Conservation (phyloP, 148 eudicot genomes). For the Rhododendron molle region DNA sequence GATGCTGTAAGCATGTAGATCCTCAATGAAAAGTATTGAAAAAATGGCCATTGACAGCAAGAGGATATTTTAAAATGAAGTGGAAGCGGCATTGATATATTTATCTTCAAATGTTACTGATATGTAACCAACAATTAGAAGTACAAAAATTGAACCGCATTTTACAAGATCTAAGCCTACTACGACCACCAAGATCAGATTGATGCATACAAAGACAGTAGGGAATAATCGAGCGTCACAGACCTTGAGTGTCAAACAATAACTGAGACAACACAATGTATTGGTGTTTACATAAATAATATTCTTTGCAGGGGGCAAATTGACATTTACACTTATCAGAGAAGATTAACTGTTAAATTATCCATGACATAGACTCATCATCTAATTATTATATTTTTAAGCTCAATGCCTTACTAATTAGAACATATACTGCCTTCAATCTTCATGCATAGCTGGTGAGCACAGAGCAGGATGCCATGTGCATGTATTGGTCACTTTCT, state of each 20-base stretch:
- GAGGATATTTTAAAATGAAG: background rate
- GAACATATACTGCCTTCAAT: background rate
- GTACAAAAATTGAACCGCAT: background rate
- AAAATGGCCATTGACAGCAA: background rate
- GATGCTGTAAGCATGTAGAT: slow-evolving; percentile 41
- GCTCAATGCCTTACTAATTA: background rate
- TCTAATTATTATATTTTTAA: background rate
- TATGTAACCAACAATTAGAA: background rate
- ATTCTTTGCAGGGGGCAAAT: background rate
- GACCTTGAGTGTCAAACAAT: background rate
- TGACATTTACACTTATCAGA: background rate
- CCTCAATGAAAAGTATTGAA: background rate
- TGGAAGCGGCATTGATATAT: background rate
- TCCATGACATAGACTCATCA: background rate
- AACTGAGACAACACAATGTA: background rate
- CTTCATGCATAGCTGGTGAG: background rate
- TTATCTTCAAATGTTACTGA: background rate
- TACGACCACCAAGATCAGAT: background rate
- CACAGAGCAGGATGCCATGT: background rate
- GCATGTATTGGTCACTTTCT: background rate
- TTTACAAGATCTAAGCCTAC: background rate
- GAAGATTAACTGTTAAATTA: background rate
- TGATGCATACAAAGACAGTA: slow-evolving; percentile 1
- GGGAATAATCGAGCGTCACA: background rate
- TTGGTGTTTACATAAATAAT: background rate